phyloP scores from a whole-genome alignment of 2,329 filamentous ascomycete species.

The Elsinoe arachidis region DNA sequence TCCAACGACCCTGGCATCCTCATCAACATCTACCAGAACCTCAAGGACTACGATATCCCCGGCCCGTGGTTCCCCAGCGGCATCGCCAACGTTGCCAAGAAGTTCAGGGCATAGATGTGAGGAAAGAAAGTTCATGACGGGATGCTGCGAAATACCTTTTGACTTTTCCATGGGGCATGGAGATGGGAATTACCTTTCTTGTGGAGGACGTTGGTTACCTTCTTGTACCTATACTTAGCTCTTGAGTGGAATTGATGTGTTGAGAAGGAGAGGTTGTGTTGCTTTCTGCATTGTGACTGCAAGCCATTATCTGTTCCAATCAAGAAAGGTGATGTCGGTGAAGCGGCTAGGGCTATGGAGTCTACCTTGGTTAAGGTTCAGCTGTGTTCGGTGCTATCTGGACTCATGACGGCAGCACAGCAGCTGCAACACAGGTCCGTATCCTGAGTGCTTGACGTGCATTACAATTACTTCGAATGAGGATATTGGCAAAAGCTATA shows the following conservation, averaged over 20 bases:
- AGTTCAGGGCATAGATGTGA: background rate
- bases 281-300: background rate
- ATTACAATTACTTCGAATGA: background rate
- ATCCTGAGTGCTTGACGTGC: too few relatives aligned
- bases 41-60: conserved; percentile 42
- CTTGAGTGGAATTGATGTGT: background rate
- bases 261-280: background rate
- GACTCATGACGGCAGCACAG: too few relatives aligned
- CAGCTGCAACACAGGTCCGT: too few relatives aligned
- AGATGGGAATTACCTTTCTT: background rate
- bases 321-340: background rate
- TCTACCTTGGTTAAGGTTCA: too few relatives aligned
- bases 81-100: background rate
- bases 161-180: background rate
- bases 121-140: background rate
- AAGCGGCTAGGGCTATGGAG: too few relatives aligned
- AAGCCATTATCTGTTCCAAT: background rate
- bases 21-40: conserved; percentile 49
- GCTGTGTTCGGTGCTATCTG: too few relatives aligned
- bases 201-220: background rate
- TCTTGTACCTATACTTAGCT: conserved; percentile 5
- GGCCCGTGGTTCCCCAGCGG: conserved; percentile 35
- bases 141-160: background rate
- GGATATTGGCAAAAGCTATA: background rate
- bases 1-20: conserved; percentile 49